Base-by-base conservation (phyloP, 73 alveolate genomes). In the Symbiodinium natans region DNA sequence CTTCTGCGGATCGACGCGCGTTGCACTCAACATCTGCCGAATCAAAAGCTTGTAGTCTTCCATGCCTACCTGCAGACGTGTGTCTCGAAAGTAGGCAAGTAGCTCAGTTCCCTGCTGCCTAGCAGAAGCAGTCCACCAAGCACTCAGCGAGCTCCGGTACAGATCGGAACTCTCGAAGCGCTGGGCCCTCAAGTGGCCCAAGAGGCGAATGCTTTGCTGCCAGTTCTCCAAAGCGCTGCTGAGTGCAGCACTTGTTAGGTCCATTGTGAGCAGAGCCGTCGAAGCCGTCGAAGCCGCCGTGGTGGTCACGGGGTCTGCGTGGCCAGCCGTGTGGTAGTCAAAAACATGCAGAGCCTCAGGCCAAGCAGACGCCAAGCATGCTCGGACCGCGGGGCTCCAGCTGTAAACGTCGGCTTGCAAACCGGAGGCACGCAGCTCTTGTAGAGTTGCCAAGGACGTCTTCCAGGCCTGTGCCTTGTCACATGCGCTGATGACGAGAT, bases 401-500 rank as follows among this genome's bases (percentile, higher is more conserved):
- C 27, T 40, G 86, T 39, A 40, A 29, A 89, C 9, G 75, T n/a
- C 86, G 2, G 95, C n/a, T 29, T 25, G 25, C 8, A 43, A 43
- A 41, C 36, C 9, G 73, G 63, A 7, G 36, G 48, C 39, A 10
- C 10, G 95, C 74, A 89, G 74, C 56, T 89, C 48, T 27, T 38
- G 34, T 13, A 63, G 74, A 11, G 80, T 9, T 23, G 80, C 80
- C 33, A 63, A 25, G 0, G 80, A 63, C 56, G 31, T 63, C 27
- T 68, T 86, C 95, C 95, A 89, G 42, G 59, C 68, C 23, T 15
- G 39, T 54, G 63, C 71, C 93, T 52, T 86, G 3, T 38, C 95
- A 41, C 95, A 89, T n/a, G 86, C 86, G 46, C 46, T 33, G 86
- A 89, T 89, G 29, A 89, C 74, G 73, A 36, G 31, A 48, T 89